phyloP scores from a whole-genome alignment of 257 asterid species.

The Capsicum baccatum region DNA sequence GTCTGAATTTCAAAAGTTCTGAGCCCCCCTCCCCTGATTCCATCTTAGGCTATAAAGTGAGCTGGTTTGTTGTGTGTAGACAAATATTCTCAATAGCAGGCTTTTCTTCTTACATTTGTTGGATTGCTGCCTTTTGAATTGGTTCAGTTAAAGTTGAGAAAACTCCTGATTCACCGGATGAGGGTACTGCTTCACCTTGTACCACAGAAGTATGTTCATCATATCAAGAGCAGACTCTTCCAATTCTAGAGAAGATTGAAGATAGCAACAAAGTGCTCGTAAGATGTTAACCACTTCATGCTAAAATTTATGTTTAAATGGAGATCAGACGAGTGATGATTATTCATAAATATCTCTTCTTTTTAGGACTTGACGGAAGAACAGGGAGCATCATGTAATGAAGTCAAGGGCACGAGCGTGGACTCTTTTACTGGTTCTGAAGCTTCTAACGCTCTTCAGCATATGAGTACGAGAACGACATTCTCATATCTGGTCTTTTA shows the following conservation, averaged over 20 bases:
- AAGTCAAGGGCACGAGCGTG: constrained; percentile 63
- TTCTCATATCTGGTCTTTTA: constrained; percentile 28
- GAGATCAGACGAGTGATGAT: neutral
- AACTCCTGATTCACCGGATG: constrained; percentile 36
- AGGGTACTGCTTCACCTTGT: constrained; percentile 48
- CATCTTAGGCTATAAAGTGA: constrained; percentile 3
- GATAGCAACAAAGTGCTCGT: constrained; percentile 68
- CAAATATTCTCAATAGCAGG: neutral
- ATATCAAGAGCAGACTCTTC: constrained; percentile 54
- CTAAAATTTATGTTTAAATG: neutral
- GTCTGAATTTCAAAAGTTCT: neutral
- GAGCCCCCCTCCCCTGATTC: neutral
- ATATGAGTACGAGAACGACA: constrained; percentile 59
- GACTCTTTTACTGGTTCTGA: constrained; percentile 68
- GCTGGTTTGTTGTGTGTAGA: constrained; percentile 25
- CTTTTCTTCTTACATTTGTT: constrained; percentile 10
- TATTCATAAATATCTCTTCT: neutral
- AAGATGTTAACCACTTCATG: constrained; percentile 29
- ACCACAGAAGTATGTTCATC: constrained; percentile 45
- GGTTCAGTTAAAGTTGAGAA: neutral
- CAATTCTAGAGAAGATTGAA: constrained; percentile 59
- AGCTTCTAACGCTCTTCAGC: constrained; percentile 58
- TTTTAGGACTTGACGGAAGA: constrained; percentile 49
- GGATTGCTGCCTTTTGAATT: constrained; percentile 9
- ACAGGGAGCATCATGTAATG: constrained; percentile 54